Base-by-base conservation (phyloP, 768 basidiomycete genomes). In the Rhizopogon salebrosus region DNA sequence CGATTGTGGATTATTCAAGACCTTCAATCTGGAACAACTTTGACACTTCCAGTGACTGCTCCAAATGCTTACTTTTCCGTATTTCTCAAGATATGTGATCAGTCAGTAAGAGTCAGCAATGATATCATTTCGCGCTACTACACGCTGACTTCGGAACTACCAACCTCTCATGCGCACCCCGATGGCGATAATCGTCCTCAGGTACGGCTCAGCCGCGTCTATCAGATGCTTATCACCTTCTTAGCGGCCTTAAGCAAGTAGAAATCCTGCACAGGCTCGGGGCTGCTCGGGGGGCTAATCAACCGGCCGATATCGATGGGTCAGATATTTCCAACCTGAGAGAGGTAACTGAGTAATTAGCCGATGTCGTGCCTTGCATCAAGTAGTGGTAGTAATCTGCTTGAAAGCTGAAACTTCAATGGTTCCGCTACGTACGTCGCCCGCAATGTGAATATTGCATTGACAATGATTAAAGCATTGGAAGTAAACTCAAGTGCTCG, bases 201-300 rank as follows among this genome's bases (percentile, higher is more conserved):
- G 50, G 50, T 46, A 51, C 50, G 20, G n/a, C 7, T n/a, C 2
- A 24, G 9, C 8, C 4, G 27, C 50, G 50, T 34, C 20, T 51
- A 51, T 51, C 43, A 51, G 6, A 48, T 4, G 39, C 45, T 48
- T 48, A 46, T 51, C 50, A 46, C 29, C 42, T 51, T 27, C 50
- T 46, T 16, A 46, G 16, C 45, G 45, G 45, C 45, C 41, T 51
- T 46, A 34, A 48, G 40, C 50, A 42, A 26, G 11, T 13, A 6
- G 6, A 45, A 18, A 20, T 51, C 18, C 49, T 41, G n/a, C 40
- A 48, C 50, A 27, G 40, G 14, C 41, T 42, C 8, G n/a, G n/a
- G n/a, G n/a, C n/a, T n/a, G n/a, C n/a, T n/a, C n/a, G n/a, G 49
- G 38, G 23, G 13, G 22, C 31, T 46, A 7, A 46, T 45, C 43